Conservation (phyloP, 177 flowering plant genomes). For the Vitis hybrid region DNA sequence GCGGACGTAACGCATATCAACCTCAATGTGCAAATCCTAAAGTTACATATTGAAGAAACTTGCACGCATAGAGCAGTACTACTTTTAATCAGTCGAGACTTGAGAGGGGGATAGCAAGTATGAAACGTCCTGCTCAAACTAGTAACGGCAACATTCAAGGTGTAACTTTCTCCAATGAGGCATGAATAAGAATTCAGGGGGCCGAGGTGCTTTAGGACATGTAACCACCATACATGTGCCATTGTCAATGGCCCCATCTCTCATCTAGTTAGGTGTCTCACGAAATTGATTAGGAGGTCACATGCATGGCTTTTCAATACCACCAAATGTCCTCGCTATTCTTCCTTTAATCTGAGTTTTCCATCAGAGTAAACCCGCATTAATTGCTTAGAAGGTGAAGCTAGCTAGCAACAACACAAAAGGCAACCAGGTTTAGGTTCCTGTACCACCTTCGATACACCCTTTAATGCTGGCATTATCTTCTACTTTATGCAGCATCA, state of each 20-base stretch:
- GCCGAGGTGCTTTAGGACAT: neutral
- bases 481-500: neutral
- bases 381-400: neutral
- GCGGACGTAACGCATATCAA: no score
- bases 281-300: constrained; percentile 13
- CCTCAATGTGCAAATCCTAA: no score
- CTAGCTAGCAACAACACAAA: neutral
- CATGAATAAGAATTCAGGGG: neutral
- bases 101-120: no score
- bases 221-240: constrained; percentile 12
- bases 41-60: no score
- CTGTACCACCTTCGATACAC: neutral
- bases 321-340: constrained; percentile 15
- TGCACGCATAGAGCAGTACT: no score
- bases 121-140: neutral
- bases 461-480: neutral
- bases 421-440: neutral
- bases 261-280: constrained; percentile 12
- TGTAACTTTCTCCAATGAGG: neutral
- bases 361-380: neutral
- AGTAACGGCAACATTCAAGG: neutral
- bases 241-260: neutral
- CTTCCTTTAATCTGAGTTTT: neutral
- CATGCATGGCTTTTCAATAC: constrained; percentile 8
- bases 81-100: no score